Conservation (phyloP, 2,329 filamentous ascomycete genomes). For the Myriosclerotinia curreyana region DNA sequence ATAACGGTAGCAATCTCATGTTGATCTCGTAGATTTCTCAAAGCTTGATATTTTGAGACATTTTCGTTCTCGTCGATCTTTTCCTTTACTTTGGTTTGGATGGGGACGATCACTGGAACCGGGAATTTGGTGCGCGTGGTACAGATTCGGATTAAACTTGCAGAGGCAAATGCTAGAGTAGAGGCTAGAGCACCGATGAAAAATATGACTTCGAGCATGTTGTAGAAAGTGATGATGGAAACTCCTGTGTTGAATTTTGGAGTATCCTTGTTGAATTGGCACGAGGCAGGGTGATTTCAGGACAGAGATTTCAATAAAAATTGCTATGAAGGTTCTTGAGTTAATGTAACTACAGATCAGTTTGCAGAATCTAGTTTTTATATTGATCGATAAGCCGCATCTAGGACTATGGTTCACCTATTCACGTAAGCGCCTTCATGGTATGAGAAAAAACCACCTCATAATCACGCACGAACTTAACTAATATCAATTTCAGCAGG, state of each 20-base stretch:
- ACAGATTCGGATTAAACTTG: background rate
- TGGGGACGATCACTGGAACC: background rate
- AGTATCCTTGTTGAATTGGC: slow-evolving; percentile 1
- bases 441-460: background rate
- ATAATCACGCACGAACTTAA: background rate
- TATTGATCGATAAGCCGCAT: background rate
- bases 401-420: background rate
- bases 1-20: slow-evolving; percentile 12
- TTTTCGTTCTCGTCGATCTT: slow-evolving; percentile 12
- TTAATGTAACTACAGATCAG: background rate
- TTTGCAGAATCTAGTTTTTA: background rate
- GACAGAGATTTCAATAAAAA: background rate
- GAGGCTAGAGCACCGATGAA: slow-evolving; percentile 6
- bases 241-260: slow-evolving; percentile 10
- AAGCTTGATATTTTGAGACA: slow-evolving; percentile 10
- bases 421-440: slow-evolving; percentile 1
- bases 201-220: slow-evolving; percentile 7
- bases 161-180: slow-evolving; percentile 2
- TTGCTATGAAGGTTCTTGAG: background rate
- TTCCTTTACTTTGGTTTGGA: background rate
- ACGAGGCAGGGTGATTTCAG: background rate
- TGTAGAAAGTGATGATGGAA: background rate
- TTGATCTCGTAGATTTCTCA: slow-evolving; percentile 3
- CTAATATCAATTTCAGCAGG: background rate
- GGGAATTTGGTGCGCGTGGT: background rate